Conservation (phyloP, 2,329 filamentous ascomycete species). For the Colletotrichum truncatum region DNA sequence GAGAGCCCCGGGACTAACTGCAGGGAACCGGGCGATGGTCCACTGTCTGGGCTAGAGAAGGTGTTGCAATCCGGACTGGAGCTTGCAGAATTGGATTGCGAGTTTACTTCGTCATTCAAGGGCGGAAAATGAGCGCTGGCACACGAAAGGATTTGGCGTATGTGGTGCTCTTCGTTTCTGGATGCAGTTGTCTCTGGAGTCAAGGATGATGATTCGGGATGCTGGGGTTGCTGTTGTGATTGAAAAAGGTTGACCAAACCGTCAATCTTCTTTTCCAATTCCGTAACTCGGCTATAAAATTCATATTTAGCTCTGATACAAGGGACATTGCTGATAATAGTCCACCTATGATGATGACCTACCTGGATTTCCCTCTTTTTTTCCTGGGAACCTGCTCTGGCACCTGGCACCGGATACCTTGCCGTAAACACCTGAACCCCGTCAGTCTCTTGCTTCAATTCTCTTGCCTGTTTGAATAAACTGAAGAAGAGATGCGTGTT, state of each 20-base stretch:
- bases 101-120: not conserved
- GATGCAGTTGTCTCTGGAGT: not conserved
- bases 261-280: constrained; percentile 50
- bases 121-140: not conserved
- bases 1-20: constrained; percentile 45
- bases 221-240: constrained; percentile 35
- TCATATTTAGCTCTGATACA: not conserved
- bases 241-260: constrained; percentile 48
- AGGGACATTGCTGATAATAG: too few relatives aligned
- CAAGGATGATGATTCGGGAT: not conserved
- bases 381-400: constrained; percentile 44
- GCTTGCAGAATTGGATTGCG: not conserved
- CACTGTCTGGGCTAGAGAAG: not conserved
- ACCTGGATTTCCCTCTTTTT: constrained; percentile 48
- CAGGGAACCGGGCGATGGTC: not conserved
- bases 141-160: not conserved
- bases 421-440: constrained; percentile 41
- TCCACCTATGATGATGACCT: too few relatives aligned
- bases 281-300: constrained; percentile 42
- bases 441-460: not conserved
- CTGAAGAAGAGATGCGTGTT: not conserved
- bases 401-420: constrained; percentile 43
- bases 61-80: not conserved
- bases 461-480: not conserved
- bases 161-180: not conserved